phyloP scores from a whole-genome alignment of 1,139 yeast genomes.

The Eremothecium coryli region DNA sequence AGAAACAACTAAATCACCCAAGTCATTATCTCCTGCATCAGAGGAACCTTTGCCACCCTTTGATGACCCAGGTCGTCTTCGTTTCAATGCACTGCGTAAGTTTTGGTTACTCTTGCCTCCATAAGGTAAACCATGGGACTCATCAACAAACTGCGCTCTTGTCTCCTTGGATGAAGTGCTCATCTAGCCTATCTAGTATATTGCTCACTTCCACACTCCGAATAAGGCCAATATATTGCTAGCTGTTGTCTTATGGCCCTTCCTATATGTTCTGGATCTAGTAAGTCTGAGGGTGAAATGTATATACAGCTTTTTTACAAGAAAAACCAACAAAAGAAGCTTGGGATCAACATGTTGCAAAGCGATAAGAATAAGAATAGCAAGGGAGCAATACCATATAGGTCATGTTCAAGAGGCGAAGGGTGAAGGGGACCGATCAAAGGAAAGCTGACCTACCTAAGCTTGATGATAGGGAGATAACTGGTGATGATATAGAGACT shows the following conservation, averaged over 20 bases:
- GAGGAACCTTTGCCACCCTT: constrained; percentile 5
- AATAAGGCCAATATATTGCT: neutral
- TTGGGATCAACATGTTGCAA: too few species aligned
- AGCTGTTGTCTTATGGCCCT: neutral
- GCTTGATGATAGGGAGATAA: constrained; percentile 1
- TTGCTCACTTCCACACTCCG: neutral
- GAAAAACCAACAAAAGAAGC: too few species aligned
- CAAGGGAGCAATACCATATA: too few species aligned
- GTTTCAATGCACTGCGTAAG: constrained; percentile 25
- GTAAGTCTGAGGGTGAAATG: too few species aligned
- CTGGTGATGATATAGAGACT: neutral
- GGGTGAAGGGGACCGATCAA: constrained; percentile 12
- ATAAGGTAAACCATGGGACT: constrained; percentile 15
- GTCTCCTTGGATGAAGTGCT: constrained; percentile 13
- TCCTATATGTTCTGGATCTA: too few species aligned
- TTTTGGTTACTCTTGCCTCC: constrained; percentile 26
- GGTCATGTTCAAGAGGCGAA: constrained; percentile 30
- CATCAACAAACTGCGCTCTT: constrained; percentile 26
- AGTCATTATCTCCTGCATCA: constrained; percentile 9
- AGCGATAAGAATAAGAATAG: too few species aligned
- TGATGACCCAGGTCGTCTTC: constrained; percentile 5
- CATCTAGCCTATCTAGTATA: neutral
- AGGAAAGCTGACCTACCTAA: constrained; percentile 1
- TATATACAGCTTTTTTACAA: too few species aligned
- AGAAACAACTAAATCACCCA: constrained; percentile 21